Base-by-base conservation (phyloP, 257 asterid species). In the Ajuga chamaepitys region DNA sequence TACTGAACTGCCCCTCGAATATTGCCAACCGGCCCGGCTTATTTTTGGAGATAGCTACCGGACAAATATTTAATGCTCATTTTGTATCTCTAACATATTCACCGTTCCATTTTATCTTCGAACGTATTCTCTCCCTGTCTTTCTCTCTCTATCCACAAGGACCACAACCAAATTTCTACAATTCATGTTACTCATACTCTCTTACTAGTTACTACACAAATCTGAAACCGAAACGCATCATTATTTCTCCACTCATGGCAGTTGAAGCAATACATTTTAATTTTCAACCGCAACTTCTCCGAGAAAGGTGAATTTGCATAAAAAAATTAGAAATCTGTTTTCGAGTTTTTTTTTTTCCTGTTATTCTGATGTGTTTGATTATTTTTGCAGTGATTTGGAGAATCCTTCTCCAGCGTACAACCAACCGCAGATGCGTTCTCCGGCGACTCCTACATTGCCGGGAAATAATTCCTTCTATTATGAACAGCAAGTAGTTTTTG, bases 231-330 rank as follows among this genome's bases (percentile, higher is more conserved):
- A n/a, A n/a, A n/a, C n/a, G n/a, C n/a, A n/a, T n/a, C n/a, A 10
- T 7, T 1, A 32, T 8, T 4, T 34, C 10, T 14, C 0, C 57
- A 61, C 45, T 45, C 37, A 88, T 88, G 96, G 88, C 96, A 9
- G 85, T 85, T 64, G 96, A 85, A 77, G 91, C 96, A 26, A 78
- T 26, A 35, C 82, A 78, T 74, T 73, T 75, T 58, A 78, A 80
- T 70, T 72, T 78, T 11, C 66, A 83, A 65, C 58, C 68, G 3
- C 86, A 80, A 35, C 59, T 75, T 74, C 42, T 78, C 28, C 79
- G 71, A 1, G 64, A 62, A 62, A 78, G 82, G 86, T 80, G 47
- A 50, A 4, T 57, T 28, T 21, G 21, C 4, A n/a, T n/a, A n/a
- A n/a, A n/a, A n/a, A n/a, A n/a, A n/a, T n/a, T n/a, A n/a, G n/a